Conservation (phyloP, 2,329 filamentous ascomycete genomes). For the Fusarium armeniacum region DNA sequence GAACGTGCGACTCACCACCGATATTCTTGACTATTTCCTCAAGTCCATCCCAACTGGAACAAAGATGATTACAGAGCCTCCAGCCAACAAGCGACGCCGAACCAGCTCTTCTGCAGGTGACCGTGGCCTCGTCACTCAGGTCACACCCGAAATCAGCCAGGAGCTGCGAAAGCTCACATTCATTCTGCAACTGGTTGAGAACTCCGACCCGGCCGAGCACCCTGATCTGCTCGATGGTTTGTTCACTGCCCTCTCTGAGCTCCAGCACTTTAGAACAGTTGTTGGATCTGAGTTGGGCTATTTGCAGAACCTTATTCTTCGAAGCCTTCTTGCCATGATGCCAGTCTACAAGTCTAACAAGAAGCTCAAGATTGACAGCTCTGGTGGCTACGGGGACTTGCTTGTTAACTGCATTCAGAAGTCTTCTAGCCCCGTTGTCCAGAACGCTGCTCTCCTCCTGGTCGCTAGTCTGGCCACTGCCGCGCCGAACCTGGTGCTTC, state of each 20-base stretch:
- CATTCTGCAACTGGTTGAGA: constrained; percentile 89
- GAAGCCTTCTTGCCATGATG: constrained; percentile 86
- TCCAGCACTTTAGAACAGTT: constrained; percentile 86
- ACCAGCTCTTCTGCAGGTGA: constrained; percentile 80
- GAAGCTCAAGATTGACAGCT: constrained; percentile 77
- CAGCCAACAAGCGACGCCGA: constrained; percentile 82
- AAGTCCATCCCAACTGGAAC: constrained; percentile 80
- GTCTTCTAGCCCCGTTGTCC: constrained; percentile 91
- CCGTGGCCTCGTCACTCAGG: constrained; percentile 70
- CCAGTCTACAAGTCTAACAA: constrained; percentile 77
- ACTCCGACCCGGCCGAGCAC: constrained; percentile 80
- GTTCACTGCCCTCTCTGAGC: constrained; percentile 86
- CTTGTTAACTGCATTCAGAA: constrained; percentile 95
- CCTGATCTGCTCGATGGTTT: constrained; percentile 82
- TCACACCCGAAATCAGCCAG: constrained; percentile 74
- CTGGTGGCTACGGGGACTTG: constrained; percentile 86
- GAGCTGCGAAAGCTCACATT: constrained; percentile 84
- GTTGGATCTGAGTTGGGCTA: constrained; percentile 91
- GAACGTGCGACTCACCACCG: constrained; percentile 78
- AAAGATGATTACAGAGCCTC: constrained; percentile 78
- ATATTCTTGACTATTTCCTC: constrained; percentile 79
- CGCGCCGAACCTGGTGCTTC: constrained; percentile 90
- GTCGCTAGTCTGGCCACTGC: constrained; percentile 89
- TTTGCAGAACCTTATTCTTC: constrained; percentile 85
- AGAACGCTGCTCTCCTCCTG: constrained; percentile 89